Base-by-base conservation (phyloP, 1,284 basidiomycete species). In the Ceratorhiza oryzae-sativae region DNA sequence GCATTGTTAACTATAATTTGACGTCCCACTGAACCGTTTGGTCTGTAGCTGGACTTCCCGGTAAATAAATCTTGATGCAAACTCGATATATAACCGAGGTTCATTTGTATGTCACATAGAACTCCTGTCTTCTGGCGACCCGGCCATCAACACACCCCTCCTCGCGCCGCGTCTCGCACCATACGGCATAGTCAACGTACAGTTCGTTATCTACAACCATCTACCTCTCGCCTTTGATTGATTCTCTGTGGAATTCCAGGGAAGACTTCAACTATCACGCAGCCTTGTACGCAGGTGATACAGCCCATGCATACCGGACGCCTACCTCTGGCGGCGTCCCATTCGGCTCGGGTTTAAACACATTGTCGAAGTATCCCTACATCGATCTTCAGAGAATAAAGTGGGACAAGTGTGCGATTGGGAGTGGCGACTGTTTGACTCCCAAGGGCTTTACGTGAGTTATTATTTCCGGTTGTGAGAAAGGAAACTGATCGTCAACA, bases 231-330 rank as follows among this genome's bases (percentile, higher is more conserved):
- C 27, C 12, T n/a, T 6, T 30, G 30, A 15, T 25, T 30, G 12
- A 56, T 32, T 8, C 13, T n/a, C n/a, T n/a, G n/a, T n/a, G n/a
- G n/a, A n/a, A n/a, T n/a, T 25, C 48, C 25, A 59, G 56, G n/a
- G 81, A 82, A 75, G 81, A 82, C 71, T 82, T 82, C 77, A 82
- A 82, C 68, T 82, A 79, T 60, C 80, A 82, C 58, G 79, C 79
- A 18, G 78, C 76, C 9, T 75, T 82, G 23, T 82, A 82, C 62
- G 79, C 77, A 8, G 73, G 73, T 30, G 81, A 82, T 73, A 77
- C 74, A 34, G 36, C 36, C 13, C 81, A 82, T 73, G 63, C 78
- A 12, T 81, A 76, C 73, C 80, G 81, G 49, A 81, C 81, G 4
- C 75, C 79, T 2, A 82, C 81, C 0, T 81, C 72, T 34, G 74